phyloP scores from a whole-genome alignment of 2,329 filamentous ascomycete species.

The Cladosporium sp. region DNA sequence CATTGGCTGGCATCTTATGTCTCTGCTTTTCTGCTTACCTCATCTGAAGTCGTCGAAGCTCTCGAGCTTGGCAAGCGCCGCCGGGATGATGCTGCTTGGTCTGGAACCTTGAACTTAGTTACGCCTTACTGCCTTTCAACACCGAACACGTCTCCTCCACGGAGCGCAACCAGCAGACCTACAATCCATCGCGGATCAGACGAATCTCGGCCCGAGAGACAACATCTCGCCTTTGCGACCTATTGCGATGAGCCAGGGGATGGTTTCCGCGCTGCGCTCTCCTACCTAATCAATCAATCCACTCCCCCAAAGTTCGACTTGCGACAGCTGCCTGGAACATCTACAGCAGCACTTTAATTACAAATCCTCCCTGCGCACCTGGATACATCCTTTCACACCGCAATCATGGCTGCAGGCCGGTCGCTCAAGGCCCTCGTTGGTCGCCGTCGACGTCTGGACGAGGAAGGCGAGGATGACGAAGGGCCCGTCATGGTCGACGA shows the following conservation, averaged over 20 bases:
- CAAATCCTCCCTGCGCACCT: not conserved
- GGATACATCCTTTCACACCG: not conserved
- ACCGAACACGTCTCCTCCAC: slow-evolving; percentile 6
- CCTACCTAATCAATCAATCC: slow-evolving; percentile 11
- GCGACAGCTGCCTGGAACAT: slow-evolving; percentile 12
- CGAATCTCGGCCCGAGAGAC: not conserved
- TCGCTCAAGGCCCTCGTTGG: slow-evolving; percentile 65
- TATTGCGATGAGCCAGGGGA: slow-evolving; percentile 19
- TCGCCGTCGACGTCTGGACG: slow-evolving; percentile 67
- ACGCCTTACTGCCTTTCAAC: slow-evolving; percentile 12
- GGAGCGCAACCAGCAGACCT: slow-evolving; percentile 4
- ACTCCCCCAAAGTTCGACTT: not conserved
- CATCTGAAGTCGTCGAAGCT: slow-evolving; percentile 5
- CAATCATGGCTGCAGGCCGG: slow-evolving; percentile 53
- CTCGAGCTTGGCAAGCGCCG: slow-evolving; percentile 14
- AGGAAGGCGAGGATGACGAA: slow-evolving; percentile 69
- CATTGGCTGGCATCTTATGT: not conserved
- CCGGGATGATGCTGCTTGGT: not conserved
- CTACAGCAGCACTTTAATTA: not conserved
- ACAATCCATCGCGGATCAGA: not conserved
- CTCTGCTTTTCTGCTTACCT: slow-evolving; percentile 1
- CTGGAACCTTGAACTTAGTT: slow-evolving; percentile 14
- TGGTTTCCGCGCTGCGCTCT: slow-evolving; percentile 16
- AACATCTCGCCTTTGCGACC: slow-evolving; percentile 2
- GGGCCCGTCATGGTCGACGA: slow-evolving; percentile 57